These are phyloP conservation scores for Hericium erinaceus DNA, from an alignment of 768 basidiomycete genomes.

Conservation along the genomic window DNA sequence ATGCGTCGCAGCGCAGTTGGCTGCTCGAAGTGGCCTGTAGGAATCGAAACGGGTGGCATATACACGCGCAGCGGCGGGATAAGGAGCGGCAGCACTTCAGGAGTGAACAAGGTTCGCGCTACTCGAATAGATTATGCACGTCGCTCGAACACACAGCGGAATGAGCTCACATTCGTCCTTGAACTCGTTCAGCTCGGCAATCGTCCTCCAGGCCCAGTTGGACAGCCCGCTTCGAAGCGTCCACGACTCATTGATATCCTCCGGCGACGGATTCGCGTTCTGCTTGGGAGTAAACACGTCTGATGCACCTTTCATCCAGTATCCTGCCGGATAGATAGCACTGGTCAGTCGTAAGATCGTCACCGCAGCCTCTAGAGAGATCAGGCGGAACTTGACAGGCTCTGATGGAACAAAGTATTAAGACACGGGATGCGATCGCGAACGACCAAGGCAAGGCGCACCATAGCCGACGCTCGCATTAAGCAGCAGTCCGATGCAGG, in stretches of 20 bases:
- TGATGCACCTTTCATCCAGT: conserved; percentile 38
- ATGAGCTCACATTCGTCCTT: conserved; percentile 53
- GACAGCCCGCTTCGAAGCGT: conserved; percentile 52
- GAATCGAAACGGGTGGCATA: conserved; percentile 39
- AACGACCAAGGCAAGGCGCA: conserved; percentile 37
- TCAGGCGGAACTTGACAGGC: conserved; percentile 58
- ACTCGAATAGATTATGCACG: conserved; percentile 1
- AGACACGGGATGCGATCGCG: not conserved
- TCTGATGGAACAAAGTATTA: conserved; percentile 33
- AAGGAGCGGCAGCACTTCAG: conserved; percentile 56
- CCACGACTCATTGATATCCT: conserved; percentile 48
- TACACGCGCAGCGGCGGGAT: conserved; percentile 50
- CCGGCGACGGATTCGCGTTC: conserved; percentile 19
- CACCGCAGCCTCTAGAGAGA: conserved; percentile 56
- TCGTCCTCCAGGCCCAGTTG: conserved; percentile 70
- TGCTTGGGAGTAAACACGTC: conserved; percentile 4
- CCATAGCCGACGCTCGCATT: conserved; percentile 75
- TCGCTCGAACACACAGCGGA: not conserved
- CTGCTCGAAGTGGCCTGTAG: conserved; percentile 29
- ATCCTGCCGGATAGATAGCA: conserved; percentile 63
- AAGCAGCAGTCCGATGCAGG: conserved; percentile 68
- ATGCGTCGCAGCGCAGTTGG: conserved; percentile 31
- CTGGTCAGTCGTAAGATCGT: conserved; percentile 61
- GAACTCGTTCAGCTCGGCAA: conserved; percentile 65
- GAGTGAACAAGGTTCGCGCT: conserved; percentile 52